phyloP scores from a whole-genome alignment of 371 early-diverging fungal genomes.

The Lichtheimia corymbifera region DNA sequence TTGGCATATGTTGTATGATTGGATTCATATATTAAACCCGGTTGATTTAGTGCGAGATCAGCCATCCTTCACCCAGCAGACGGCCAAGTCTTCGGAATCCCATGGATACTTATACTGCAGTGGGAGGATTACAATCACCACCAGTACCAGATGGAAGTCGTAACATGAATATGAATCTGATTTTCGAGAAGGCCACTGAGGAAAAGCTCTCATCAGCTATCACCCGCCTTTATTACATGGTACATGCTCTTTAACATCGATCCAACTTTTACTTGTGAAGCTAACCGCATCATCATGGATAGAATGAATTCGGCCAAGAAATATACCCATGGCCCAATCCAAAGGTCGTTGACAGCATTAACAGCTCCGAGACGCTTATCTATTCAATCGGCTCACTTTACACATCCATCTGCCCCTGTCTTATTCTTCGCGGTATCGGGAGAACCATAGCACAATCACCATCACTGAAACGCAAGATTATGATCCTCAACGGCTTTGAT shows the following conservation, averaged over 20 bases:
- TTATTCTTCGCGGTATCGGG: slow-evolving; percentile 69
- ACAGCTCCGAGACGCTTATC: slow-evolving; percentile 40
- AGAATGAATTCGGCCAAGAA: slow-evolving; percentile 63
- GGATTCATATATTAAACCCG: no score
- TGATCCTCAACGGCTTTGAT: slow-evolving; percentile 68
- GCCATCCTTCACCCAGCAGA: slow-evolving; percentile 33
- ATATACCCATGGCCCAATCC: slow-evolving; percentile 60
- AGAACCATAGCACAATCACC: slow-evolving; percentile 58
- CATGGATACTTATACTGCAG: neutral
- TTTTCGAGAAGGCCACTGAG: slow-evolving; percentile 38
- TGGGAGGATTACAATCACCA: no score
- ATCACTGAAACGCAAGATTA: slow-evolving; percentile 59
- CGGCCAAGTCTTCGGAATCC: slow-evolving; percentile 16
- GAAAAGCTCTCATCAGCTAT: slow-evolving; percentile 49
- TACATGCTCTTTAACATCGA: neutral
- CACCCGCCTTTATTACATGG: slow-evolving; percentile 60
- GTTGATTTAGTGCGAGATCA: slow-evolving; percentile 55
- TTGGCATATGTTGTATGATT: neutral
- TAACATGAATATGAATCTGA: slow-evolving; percentile 31
- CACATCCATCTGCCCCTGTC: slow-evolving; percentile 70
- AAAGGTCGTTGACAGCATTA: slow-evolving; percentile 43
- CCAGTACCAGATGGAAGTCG: neutral
- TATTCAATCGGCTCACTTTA: slow-evolving; percentile 74
- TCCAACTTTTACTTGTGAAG: neutral
- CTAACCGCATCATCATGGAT: slow-evolving; percentile 29